Conservation (phyloP, 371 early-diverging fungal species). For the Rhizomucor miehei region DNA sequence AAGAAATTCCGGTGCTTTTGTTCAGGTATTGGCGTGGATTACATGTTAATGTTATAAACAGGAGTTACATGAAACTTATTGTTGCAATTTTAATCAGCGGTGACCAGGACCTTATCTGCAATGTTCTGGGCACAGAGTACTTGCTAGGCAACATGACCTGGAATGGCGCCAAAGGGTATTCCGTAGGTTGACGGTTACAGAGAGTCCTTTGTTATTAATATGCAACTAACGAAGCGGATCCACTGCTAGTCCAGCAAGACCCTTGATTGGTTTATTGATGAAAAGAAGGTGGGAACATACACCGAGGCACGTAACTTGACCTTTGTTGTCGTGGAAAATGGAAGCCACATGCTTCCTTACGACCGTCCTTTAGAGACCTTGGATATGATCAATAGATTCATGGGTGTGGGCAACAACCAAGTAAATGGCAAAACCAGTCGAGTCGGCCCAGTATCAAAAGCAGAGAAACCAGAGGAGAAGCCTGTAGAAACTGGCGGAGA, state of each 20-base stretch:
- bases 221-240: neutral
- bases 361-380: slow-evolving; percentile 63
- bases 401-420: slow-evolving; percentile 49
- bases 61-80: neutral
- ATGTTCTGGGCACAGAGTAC: slow-evolving; percentile 68
- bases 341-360: slow-evolving; percentile 83
- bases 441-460: slow-evolving; percentile 14
- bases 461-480: neutral
- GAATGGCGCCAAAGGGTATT: slow-evolving; percentile 68
- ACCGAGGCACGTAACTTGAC: slow-evolving; percentile 66
- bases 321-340: slow-evolving; percentile 64
- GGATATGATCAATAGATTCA: slow-evolving; percentile 77
- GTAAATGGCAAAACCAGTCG: slow-evolving; percentile 32
- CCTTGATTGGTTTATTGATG: slow-evolving; percentile 58
- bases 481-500: slow-evolving; percentile 7
- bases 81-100: slow-evolving; percentile 50
- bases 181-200: slow-evolving; percentile 31
- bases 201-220: neutral
- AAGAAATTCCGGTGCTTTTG: slow-evolving; percentile 53
- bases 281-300: slow-evolving; percentile 52
- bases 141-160: slow-evolving; percentile 73
- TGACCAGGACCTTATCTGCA: slow-evolving; percentile 82
- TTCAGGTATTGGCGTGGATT: slow-evolving; percentile 50
- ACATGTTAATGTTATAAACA: too few relatives aligned
- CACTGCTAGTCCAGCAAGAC: slow-evolving; percentile 20